phyloP scores from a whole-genome alignment of 129 eudicot genomes.

The Saposhnikovia divaricata region DNA sequence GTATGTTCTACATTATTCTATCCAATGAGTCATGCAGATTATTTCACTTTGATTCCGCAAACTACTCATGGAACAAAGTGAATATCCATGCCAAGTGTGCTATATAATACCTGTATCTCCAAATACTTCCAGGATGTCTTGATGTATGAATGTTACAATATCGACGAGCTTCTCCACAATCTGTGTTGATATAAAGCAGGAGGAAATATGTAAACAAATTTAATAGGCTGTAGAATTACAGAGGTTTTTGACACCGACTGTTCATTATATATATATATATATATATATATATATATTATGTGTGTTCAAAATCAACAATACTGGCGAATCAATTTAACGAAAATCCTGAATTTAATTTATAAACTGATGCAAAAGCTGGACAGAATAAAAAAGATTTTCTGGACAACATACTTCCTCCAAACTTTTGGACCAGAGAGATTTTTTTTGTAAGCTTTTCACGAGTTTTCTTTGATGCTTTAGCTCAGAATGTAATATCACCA shows the following conservation, averaged over 20 bases:
- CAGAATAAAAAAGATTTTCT: background rate
- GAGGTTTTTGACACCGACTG: background rate
- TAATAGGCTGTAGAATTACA: background rate
- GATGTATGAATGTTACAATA: conserved; percentile 78
- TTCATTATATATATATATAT: background rate
- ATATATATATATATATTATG: too few species aligned
- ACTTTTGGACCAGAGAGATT: conserved; percentile 91
- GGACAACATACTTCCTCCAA: conserved; percentile 62
- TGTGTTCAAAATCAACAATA: background rate
- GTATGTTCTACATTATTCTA: background rate
- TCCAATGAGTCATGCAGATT: background rate
- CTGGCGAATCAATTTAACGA: background rate
- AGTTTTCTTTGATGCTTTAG: conserved; percentile 77
- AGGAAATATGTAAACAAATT: background rate
- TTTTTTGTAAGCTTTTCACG: conserved; percentile 73
- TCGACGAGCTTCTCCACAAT: conserved; percentile 98
- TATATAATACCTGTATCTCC: conserved; percentile 49
- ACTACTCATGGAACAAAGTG: background rate
- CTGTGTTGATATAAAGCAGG: conserved; percentile 30
- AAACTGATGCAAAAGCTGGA: background rate
- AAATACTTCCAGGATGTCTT: conserved; percentile 71
- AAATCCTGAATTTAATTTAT: background rate
- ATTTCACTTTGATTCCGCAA: background rate
- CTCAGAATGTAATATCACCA: conserved; percentile 70
- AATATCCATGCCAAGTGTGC: background rate